Conservation (phyloP, 208 protist genomes). For the Kentomonas sorsogonicus region DNA sequence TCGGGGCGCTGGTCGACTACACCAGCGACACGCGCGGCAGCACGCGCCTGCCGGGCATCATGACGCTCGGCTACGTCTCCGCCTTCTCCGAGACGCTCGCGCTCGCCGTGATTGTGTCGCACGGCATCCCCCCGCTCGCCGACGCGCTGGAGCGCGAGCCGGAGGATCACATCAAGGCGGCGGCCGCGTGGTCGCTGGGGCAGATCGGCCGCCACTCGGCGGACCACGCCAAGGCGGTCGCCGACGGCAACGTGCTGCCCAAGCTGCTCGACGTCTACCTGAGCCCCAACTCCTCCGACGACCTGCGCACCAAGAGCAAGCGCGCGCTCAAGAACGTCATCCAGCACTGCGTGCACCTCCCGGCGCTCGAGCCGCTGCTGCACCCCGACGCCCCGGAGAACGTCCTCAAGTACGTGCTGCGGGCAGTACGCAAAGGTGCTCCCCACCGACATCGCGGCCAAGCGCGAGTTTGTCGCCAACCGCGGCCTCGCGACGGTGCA, state of each 20-base stretch:
- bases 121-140: conserved; percentile 90
- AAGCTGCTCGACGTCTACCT: conserved; percentile 91
- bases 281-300: conserved; percentile 85
- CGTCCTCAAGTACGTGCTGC: conserved; percentile 96
- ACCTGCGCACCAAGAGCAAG: conserved; percentile 95
- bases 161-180: conserved; percentile 95
- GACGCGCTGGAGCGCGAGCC: conserved; percentile 88
- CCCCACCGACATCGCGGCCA: conserved; percentile 94
- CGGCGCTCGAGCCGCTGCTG: conserved; percentile 95
- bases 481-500: conserved; percentile 94
- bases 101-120: conserved; percentile 92
- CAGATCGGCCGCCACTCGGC: conserved; percentile 96
- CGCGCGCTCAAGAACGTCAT: conserved; percentile 95
- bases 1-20: conserved; percentile 97
- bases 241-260: conserved; percentile 94
- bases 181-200: conserved; percentile 90
- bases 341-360: conserved; percentile 94
- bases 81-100: conserved; percentile 97
- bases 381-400: conserved; percentile 91
- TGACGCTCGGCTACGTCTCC: conserved; percentile 98
- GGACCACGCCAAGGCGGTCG: conserved; percentile 96
- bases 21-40: conserved; percentile 89
- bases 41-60: conserved; percentile 94
- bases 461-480: conserved; percentile 95
- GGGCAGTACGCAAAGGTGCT: conserved; percentile 98